Conservation (phyloP, 1,284 basidiomycete species). For the Ustilago bromivora region DNA sequence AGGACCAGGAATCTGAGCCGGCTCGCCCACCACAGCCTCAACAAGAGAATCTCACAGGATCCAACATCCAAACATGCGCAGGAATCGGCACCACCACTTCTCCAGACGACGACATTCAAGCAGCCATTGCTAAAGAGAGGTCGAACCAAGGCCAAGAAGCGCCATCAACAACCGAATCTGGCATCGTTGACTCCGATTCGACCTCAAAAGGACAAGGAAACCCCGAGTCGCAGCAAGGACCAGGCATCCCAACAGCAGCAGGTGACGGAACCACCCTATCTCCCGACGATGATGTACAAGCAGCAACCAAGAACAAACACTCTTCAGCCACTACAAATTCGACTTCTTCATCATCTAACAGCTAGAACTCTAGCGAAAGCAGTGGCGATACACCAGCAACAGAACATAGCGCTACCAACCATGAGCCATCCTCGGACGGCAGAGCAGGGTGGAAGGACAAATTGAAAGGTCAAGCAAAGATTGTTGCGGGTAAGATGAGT, state of each 20-base stretch:
- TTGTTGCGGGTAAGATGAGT: slow-evolving; percentile 36
- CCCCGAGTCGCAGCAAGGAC: slow-evolving; percentile 29
- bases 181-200: too few relatives aligned
- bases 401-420: not conserved
- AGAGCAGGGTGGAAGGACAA: slow-evolving; percentile 28
- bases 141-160: not conserved
- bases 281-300: slow-evolving; percentile 30
- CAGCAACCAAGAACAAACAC: slow-evolving; percentile 15
- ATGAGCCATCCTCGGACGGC: not conserved
- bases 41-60: slow-evolving; percentile 35
- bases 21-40: not conserved
- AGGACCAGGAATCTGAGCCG: not conserved
- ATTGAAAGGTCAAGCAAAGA: slow-evolving; percentile 45
- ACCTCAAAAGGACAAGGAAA: not conserved
- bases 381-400: not conserved
- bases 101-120: not conserved
- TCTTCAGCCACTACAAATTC: not conserved
- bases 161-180: not conserved
- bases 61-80: slow-evolving; percentile 38
- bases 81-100: not conserved
- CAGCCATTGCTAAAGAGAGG: not conserved
- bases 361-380: not conserved
- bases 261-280: slow-evolving; percentile 49
- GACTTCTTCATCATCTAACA: slow-evolving; percentile 10
- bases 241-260: slow-evolving; percentile 48